A percentile compares a stretch with the other conserved stretches of the same genome.
Evolutionary conservation across 2,329 filamentous ascomycete species (phyloP).

Genomic region (Beauveria pseudobassiana): DNA sequence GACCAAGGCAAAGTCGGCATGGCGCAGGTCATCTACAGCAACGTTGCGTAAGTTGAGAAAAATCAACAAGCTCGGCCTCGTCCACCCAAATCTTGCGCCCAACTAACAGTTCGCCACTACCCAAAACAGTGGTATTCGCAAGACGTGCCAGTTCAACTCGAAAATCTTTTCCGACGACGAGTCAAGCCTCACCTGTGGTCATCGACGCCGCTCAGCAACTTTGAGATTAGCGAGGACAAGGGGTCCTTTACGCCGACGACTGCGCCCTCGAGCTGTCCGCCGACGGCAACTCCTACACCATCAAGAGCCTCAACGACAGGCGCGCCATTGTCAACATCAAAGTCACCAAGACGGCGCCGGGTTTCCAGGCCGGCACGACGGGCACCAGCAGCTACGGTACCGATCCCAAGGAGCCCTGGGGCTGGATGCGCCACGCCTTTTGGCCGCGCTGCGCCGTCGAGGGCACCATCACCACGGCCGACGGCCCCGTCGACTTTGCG

Average conservation of each 20-base stretch:
- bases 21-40: conserved; percentile 94
- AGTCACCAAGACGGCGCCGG: conserved; percentile 66
- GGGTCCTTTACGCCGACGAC: conserved; percentile 74
- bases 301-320: conserved; percentile 84
- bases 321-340: conserved; percentile 79
- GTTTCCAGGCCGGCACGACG: conserved; percentile 77
- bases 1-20: conserved; percentile 71
- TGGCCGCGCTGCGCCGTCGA: conserved; percentile 83
- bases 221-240: conserved; percentile 78
- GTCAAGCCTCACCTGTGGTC: conserved; percentile 72
- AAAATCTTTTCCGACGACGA: conserved; percentile 79
- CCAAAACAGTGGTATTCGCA: conserved; percentile 68
- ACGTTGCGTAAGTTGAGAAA: conserved; percentile 65
- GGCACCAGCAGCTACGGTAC: conserved; percentile 83
- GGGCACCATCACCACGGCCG: conserved; percentile 70
- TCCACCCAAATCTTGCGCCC: neutral
- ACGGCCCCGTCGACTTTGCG: conserved; percentile 72
- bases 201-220: conserved; percentile 69
- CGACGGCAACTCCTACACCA: conserved; percentile 72
- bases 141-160: conserved; percentile 86
- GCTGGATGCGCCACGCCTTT: conserved; percentile 83
- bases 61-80: neutral
- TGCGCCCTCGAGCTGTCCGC: conserved; percentile 79
- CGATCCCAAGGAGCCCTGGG: conserved; percentile 81
- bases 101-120: conserved; percentile 17